Evolutionary conservation across 805 yeast species (phyloP), one percentile per base, ranked within the genome.

Genomic region (Cyberlindnera bimundalis): DNA sequence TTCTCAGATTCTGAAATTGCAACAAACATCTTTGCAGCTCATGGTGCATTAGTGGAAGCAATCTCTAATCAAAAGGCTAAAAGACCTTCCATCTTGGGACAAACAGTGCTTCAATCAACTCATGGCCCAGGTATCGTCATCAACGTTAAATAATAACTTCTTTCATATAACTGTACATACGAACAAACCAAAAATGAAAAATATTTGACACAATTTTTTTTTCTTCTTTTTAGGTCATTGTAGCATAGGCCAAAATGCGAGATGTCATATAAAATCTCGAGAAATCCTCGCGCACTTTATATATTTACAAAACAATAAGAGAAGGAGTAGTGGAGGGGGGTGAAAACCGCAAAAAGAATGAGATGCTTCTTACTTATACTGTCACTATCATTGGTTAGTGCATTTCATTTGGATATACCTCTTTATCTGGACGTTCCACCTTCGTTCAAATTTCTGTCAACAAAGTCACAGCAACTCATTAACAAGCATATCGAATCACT

Each of bases 121-220:
- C 76, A 74, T 54, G 91, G 95, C 17, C 96, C 96, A 1, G 81
- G 88, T 26, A 72, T 87, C 36, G 81, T 83, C 25, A 79, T 89
- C 37, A 73, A 76, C 58, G 67, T 75, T 45, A 46, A 46, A 29
- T 46, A 10, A 21, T 7, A 10, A 21, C n/a, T n/a, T n/a, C n/a
- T n/a, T n/a, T n/a, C n/a, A n/a, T n/a, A n/a, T n/a, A n/a, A n/a
- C n/a, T 21, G 9, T 21, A 10, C 24, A 28, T 3, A 21, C 14
- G 16, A 29, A 25, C 25, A 26, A 35, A n/a, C 24, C 10, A 21
- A 21, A 21, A 21, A 6, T 21, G 10, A 21, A 21, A 21, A 21
- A 21, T 10, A 6, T 21, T 21, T 21, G 24, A n/a, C n/a, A n/a
- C n/a, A n/a, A n/a, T n/a, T n/a, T n/a, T n/a, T n/a, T n/a, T n/a